phyloP scores from a whole-genome alignment of 177 flowering plant species.

The Telopea speciosissima region DNA sequence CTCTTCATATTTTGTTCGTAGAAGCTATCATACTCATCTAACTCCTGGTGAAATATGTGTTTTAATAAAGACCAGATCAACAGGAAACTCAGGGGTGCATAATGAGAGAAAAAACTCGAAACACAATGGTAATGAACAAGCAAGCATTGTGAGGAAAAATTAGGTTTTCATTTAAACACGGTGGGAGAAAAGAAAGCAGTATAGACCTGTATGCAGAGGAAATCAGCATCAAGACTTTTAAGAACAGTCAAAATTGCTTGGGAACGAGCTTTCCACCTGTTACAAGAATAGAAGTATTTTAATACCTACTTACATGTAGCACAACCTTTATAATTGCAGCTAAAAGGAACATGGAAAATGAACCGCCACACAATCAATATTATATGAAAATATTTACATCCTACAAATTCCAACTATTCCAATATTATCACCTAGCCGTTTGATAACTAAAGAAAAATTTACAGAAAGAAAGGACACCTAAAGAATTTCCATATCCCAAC shows the following conservation, averaged over 20 bases:
- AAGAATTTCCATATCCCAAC: too few species aligned
- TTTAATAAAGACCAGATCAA: slow-evolving; percentile 4
- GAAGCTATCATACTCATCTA: slow-evolving; percentile 76
- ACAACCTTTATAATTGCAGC: neutral
- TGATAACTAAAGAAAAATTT: too few species aligned
- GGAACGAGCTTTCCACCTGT: slow-evolving; percentile 91
- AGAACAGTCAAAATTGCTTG: slow-evolving; percentile 54
- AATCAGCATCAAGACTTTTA: slow-evolving; percentile 58
- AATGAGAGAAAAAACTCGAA: neutral
- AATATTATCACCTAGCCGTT: too few species aligned
- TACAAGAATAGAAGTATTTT: slow-evolving; percentile 1
- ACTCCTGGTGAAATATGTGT: slow-evolving; percentile 40
- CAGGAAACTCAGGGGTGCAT: neutral
- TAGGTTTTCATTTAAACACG: neutral
- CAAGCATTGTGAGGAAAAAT: neutral
- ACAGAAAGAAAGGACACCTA: too few species aligned
- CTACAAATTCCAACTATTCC: too few species aligned
- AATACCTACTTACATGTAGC: neutral
- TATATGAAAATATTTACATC: too few species aligned
- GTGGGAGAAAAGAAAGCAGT: neutral
- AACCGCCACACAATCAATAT: too few species aligned
- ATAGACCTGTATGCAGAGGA: slow-evolving; percentile 80
- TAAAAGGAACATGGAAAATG: too few species aligned
- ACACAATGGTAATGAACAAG: neutral
- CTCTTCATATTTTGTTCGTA: slow-evolving; percentile 60